phyloP scores from a whole-genome alignment of 2,329 filamentous ascomycete species.

The Calonectria pauciramosa region DNA sequence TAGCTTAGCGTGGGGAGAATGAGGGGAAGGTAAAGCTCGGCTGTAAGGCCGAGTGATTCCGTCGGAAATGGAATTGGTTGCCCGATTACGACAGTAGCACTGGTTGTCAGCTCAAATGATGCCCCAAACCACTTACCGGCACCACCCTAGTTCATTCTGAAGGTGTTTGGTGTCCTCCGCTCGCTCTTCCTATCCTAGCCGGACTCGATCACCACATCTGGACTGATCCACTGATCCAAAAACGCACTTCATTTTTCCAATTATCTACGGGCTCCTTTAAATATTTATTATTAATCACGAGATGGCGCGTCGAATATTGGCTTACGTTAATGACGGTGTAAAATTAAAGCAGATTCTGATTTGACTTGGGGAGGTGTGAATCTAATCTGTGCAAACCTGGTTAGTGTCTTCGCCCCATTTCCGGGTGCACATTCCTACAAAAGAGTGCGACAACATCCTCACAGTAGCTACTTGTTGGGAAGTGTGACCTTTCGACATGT shows the following conservation, averaged over 20 bases:
- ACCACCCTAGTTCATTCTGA: background rate
- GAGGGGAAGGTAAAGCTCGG: conserved; percentile 10
- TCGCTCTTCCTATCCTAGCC: no score
- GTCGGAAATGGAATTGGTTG: background rate
- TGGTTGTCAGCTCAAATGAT: background rate
- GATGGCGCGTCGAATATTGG: no score
- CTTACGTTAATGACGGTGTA: background rate
- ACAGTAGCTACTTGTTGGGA: background rate
- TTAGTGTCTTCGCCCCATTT: background rate
- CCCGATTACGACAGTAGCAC: background rate
- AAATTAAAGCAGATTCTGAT: background rate
- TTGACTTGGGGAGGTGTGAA: background rate
- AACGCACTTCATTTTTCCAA: background rate
- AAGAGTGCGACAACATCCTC: background rate
- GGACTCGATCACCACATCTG: no score
- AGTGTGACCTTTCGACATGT: background rate
- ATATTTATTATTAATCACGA: background rate
- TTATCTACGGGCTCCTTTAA: background rate
- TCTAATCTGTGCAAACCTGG: no score
- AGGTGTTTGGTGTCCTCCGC: background rate
- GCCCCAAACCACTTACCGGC: no score
- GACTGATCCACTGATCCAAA: background rate
- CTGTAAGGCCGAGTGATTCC: background rate
- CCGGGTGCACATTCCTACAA: background rate
- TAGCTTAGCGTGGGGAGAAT: background rate